Base-by-base conservation (phyloP, 164 flowering plant genomes). In the grape (Vitis vinifera) region DNA sequence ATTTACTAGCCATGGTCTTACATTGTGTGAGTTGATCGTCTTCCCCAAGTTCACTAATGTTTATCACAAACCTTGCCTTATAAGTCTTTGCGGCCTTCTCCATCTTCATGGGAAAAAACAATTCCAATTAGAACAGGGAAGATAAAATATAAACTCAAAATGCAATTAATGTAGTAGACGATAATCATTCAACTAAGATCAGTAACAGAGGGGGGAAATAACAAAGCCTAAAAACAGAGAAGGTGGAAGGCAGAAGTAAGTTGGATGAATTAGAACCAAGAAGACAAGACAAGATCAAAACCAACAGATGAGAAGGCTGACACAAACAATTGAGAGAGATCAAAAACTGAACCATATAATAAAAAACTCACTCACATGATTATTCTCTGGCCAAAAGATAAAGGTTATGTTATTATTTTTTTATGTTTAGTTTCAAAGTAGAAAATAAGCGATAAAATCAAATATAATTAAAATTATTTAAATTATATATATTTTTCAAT, bases 11-110 rank as follows among this genome's bases (percentile, higher is more conserved):
- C 49, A 11, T 65, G 66, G 59, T 64, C 85, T 83, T 82, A 88
- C 91, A 87, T 88, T 70, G 86, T 68, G 62, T 65, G 55, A 91
- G 84, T 17, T 89, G 91, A 76, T 89, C 91, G 68, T 80, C 80
- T 29, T 85, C 83, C 51, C 91, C 96, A 69, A 83, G 81, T 64
- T 88, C 89, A 68, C 87, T 84, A 65, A 82, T 79, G 77, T 79
- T 79, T 53, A 91, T 69, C n/a, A 91, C 87, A 74, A 89, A 85
- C 73, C 58, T 71, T 52, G 82, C 87, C 27, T 84, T 72, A 73
- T 72, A 86, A 17, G 44, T 47, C 75, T 71, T 82, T 10, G 78
- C 86, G 50, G 84, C 86, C 58, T 78, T 77, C 61, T 76, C 87
- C 90, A 89, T 85, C 91, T 91, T 74, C 85, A 83, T 59, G 60